phyloP scores from a whole-genome alignment of 768 basidiomycete genomes.

The Tylopilus balloui region DNA sequence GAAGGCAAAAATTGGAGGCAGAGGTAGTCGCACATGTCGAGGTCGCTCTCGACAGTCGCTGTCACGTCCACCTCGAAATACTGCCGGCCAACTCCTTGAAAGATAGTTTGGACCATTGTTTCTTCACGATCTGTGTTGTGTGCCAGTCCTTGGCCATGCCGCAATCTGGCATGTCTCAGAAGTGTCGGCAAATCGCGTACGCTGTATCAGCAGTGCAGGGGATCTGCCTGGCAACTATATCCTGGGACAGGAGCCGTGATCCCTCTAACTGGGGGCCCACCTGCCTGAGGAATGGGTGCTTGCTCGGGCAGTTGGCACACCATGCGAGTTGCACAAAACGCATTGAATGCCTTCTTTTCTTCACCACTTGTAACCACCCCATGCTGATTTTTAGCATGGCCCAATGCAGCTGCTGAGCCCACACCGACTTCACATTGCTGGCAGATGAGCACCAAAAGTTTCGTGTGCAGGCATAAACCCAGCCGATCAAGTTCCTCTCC shows the following conservation, averaged over 20 bases:
- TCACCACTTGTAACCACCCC: background rate
- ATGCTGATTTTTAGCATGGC: conserved; percentile 3
- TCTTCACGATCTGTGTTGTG: background rate
- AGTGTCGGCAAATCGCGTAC: background rate
- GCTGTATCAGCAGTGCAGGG: conserved; percentile 2
- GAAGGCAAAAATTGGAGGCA: background rate
- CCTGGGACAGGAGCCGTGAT: background rate
- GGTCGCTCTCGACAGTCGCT: background rate
- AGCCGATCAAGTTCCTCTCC: background rate
- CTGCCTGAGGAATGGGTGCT: background rate
- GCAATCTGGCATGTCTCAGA: background rate
- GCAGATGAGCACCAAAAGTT: conserved; percentile 2
- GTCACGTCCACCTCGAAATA: background rate
- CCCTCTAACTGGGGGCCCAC: background rate
- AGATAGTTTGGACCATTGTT: background rate
- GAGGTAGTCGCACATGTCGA: background rate
- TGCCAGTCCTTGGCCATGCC: background rate
- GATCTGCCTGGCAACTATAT: conserved; percentile 2
- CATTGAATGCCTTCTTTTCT: background rate
- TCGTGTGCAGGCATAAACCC: background rate
- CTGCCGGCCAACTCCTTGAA: background rate
- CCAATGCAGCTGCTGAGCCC: background rate
- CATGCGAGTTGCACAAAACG: background rate
- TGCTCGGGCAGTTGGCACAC: background rate
- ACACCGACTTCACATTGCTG: background rate